Base-by-base conservation (phyloP, 805 yeast genomes). In the Wickerhamomyces sydowiorum region DNA sequence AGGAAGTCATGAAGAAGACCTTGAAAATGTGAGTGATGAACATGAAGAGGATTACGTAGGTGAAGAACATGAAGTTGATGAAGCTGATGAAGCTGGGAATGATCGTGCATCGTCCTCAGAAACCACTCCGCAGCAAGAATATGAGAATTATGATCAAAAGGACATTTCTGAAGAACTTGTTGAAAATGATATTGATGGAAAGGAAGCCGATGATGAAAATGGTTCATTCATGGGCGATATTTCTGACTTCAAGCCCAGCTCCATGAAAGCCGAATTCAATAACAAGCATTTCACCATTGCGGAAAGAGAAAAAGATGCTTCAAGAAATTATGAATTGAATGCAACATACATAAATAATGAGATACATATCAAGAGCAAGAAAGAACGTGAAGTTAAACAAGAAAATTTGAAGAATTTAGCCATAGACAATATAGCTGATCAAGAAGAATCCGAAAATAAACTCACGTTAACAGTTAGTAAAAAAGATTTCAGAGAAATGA, bases 401-500 rank as follows among this genome's bases (percentile, higher is more conserved):
- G 25, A 40, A 6, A 36, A 7, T 19, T 13, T 32, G 15, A 20
- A 22, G 7, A 34, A 30, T 14, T 8, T 51, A 12, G 15, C 35
- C 6, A 9, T 56, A n/a, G 73, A 70, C 40, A 70, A 76, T 41
- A 67, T 78, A 15, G 63, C 66, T 5, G 62, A 76, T 42, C 65
- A 59, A 10, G 64, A 64, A 29, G 72, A 70, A 32, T 86, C 83
- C 7, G 90, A 84, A 47, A 65, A 69, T 32, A 64, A 70, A 34
- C 61, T 86, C 38, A 72, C 83, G 0, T 64, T 83, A 41, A 75
- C 76, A 1, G 78, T 91, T 2, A 67, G 75, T 8, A 91, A 90
- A 56, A 52, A 66, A 1, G 96, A 93, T 52, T 93, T 93, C 54
- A 51, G 60, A 3, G 58, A 70, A 4, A 91, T 93, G 98, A 61